Evolutionary conservation across 768 basidiomycete genomes (phyloP).

Genomic region (Termitomyces sp.): DNA sequence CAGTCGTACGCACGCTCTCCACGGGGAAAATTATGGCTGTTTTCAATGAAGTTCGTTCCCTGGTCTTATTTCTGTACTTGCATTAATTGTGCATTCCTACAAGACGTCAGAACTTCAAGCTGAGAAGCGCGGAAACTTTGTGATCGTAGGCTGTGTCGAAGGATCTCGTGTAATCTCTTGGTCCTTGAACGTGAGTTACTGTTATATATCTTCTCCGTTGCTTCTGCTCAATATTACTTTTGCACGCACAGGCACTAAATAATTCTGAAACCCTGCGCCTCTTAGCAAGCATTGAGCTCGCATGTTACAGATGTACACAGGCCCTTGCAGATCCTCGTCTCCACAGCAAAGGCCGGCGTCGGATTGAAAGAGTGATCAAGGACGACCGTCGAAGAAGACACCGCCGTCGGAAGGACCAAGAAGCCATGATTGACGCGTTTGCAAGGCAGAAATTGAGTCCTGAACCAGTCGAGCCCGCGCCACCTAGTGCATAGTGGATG

Average conservation of each 20-base stretch:
- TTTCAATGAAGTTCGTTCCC: conserved; percentile 58
- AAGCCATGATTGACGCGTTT: conserved; percentile 77
- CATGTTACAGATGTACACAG: conserved; percentile 73
- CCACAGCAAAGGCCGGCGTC: conserved; percentile 59
- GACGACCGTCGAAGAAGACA: conserved; percentile 80
- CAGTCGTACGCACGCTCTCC: conserved; percentile 60
- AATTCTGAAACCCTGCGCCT: conserved; percentile 79
- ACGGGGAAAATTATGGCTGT: conserved; percentile 64
- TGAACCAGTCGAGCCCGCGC: conserved; percentile 21
- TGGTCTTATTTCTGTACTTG: neutral
- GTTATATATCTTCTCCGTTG: neutral
- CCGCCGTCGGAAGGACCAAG: conserved; percentile 78
- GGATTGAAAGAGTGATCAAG: conserved; percentile 77
- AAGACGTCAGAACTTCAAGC: conserved; percentile 72
- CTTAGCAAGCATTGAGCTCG: conserved; percentile 79
- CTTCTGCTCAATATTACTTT: neutral
- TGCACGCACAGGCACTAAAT: conserved; percentile 57
- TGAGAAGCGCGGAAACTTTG: conserved; percentile 84
- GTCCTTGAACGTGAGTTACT: conserved; percentile 66
- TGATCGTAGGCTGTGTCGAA: conserved; percentile 77
- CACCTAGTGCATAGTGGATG: conserved; percentile 15
- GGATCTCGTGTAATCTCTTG: conserved; percentile 72
- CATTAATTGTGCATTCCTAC: neutral
- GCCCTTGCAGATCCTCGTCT: conserved; percentile 61
- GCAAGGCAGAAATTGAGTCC: conserved; percentile 44